Percentiles rank a stretch among this genome's conserved stretches.
These are phyloP conservation scores for Phanerochaete carnosa DNA, from an alignment of 768 basidiomycete species.

Conservation along the genomic window DNA sequence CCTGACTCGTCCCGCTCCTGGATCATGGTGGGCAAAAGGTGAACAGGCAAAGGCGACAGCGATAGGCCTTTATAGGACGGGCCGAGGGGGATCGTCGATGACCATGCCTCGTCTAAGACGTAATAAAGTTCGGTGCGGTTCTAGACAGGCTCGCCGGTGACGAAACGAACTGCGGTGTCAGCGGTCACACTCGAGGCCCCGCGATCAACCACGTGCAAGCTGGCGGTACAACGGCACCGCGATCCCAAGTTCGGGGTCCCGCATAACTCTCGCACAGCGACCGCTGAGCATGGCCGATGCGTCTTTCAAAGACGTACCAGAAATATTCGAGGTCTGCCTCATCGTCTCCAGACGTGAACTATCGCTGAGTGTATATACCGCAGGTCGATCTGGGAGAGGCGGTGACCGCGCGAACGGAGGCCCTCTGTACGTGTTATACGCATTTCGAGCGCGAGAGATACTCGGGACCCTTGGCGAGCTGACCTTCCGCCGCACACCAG, in stretches of 20 bases:
- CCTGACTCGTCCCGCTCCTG: slow-evolving; percentile 1
- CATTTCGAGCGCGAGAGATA: neutral
- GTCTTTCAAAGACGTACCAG: slow-evolving; percentile 90
- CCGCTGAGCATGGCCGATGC: slow-evolving; percentile 47
- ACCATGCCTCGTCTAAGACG: neutral
- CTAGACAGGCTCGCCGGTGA: neutral
- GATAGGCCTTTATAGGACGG: neutral
- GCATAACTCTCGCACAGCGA: slow-evolving; percentile 6
- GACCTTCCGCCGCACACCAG: slow-evolving; percentile 38
- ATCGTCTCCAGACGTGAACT: neutral
- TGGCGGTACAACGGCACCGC: slow-evolving; percentile 3
- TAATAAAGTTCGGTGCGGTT: neutral
- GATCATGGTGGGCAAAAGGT: neutral
- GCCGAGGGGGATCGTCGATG: neutral
- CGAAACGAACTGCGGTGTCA: neutral
- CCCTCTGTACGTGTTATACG: slow-evolving; percentile 63
- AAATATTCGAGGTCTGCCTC: slow-evolving; percentile 83
- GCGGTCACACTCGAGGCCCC: neutral
- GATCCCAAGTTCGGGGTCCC: slow-evolving; percentile 5
- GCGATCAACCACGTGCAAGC: neutral
- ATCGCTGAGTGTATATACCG: slow-evolving; percentile 8
- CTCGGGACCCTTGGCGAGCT: slow-evolving; percentile 6
- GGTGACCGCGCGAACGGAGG: slow-evolving; percentile 86
- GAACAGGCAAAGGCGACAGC: neutral
- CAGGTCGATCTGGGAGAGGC: slow-evolving; percentile 90